Evolutionary conservation across 768 basidiomycete species (phyloP).

Genomic region (Mycena alexandri): DNA sequence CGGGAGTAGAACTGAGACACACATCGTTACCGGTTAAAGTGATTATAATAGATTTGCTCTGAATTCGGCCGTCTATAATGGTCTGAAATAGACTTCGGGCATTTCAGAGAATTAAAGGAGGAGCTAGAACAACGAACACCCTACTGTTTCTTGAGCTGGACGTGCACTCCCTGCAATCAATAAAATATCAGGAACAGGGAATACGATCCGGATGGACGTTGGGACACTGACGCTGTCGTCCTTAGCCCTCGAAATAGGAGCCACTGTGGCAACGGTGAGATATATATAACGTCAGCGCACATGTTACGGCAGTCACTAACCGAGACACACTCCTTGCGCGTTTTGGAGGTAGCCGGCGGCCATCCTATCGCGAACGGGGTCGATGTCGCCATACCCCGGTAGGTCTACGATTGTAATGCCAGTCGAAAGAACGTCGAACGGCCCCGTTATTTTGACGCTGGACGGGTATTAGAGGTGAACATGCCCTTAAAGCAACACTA

Average conservation of each 20-base stretch:
- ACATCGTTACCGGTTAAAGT: slow-evolving; percentile 36
- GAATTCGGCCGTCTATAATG: slow-evolving; percentile 32
- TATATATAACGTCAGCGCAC: neutral
- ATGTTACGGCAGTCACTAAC: neutral
- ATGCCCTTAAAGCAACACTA: neutral
- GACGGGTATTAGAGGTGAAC: neutral
- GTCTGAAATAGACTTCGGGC: slow-evolving; percentile 24
- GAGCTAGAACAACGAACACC: neutral
- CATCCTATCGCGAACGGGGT: slow-evolving; percentile 26
- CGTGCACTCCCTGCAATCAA: slow-evolving; percentile 23
- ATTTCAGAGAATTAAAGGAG: neutral
- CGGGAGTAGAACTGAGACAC: neutral
- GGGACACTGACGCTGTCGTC: slow-evolving; percentile 29
- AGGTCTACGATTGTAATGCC: slow-evolving; percentile 35
- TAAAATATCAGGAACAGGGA: neutral
- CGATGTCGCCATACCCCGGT: slow-evolving; percentile 33
- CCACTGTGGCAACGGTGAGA: slow-evolving; percentile 1
- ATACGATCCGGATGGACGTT: neutral
- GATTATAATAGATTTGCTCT: slow-evolving; percentile 27
- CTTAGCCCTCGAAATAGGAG: slow-evolving; percentile 28
- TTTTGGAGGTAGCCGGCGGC: slow-evolving; percentile 30
- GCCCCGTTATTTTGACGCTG: slow-evolving; percentile 31
- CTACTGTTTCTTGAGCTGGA: slow-evolving; percentile 22
- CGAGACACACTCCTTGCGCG: slow-evolving; percentile 32
- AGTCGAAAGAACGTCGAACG: slow-evolving; percentile 35